These are phyloP conservation scores for Boletus subcaerulescens DNA, from an alignment of 768 basidiomycete genomes.

Conservation along the genomic window DNA sequence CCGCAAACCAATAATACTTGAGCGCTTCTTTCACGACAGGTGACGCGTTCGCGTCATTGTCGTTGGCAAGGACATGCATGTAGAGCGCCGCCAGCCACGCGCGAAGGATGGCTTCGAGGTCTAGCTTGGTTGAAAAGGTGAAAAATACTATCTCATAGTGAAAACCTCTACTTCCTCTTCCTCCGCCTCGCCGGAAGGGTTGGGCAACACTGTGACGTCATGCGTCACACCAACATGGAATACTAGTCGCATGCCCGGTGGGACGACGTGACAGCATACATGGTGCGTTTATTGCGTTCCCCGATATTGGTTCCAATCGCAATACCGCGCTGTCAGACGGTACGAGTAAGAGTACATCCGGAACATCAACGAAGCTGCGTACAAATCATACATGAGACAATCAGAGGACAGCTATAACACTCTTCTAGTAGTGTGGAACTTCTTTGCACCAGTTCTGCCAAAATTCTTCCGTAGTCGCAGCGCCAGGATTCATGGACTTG, in stretches of 20 bases:
- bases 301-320: background rate
- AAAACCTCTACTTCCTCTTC: slow-evolving; percentile 37
- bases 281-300: slow-evolving; percentile 39
- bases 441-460: no score
- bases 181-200: slow-evolving; percentile 41
- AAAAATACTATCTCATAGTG: no score
- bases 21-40: slow-evolving; percentile 39
- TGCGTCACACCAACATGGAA: slow-evolving; percentile 15
- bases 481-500: no score
- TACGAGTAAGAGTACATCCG: no score
- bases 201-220: slow-evolving; percentile 34
- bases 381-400: no score
- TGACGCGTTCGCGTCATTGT: background rate
- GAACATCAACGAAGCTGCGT: no score
- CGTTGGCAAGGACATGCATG: background rate
- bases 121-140: slow-evolving; percentile 42
- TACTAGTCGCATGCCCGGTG: slow-evolving; percentile 43
- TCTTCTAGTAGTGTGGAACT: no score
- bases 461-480: no score
- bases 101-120: slow-evolving; percentile 41
- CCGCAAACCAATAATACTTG: slow-evolving; percentile 55
- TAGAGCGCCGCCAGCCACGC: no score
- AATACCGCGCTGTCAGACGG: slow-evolving; percentile 45
- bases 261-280: slow-evolving; percentile 63
- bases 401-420: no score